Evolutionary conservation across 192 early-diverging fungal species (phyloP).

Genomic region (Mortierella claussenii): DNA sequence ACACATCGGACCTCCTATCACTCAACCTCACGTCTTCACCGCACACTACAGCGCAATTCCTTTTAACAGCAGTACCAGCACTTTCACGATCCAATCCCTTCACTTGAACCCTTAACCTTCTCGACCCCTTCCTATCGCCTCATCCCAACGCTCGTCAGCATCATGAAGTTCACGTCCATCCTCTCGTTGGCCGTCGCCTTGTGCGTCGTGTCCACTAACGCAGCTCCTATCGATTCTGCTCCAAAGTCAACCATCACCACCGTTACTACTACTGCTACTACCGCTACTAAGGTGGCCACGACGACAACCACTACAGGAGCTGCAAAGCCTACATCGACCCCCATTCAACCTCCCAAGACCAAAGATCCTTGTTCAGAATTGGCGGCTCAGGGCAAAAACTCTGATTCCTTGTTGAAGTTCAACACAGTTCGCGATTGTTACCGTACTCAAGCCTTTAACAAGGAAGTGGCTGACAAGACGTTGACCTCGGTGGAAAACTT

Average conservation of each 20-base stretch:
- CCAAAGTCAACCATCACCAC: background rate
- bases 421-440: constrained; percentile 35
- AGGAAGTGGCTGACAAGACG: constrained; percentile 29
- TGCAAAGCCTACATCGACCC: constrained; percentile 3
- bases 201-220: constrained; percentile 30
- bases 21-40: no score
- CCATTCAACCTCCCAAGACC: constrained; percentile 2
- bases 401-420: constrained; percentile 14
- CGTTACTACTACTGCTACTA: background rate
- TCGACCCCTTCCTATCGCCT: no score
- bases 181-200: constrained; percentile 39
- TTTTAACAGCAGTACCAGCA: no score
- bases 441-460: constrained; percentile 33
- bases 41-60: no score
- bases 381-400: constrained; percentile 24
- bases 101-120: background rate
- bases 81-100: no score
- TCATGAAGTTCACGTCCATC: constrained; percentile 50
- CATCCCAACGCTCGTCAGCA: no score
- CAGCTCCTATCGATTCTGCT: constrained; percentile 4
- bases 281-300: constrained; percentile 11
- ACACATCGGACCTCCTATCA: background rate
- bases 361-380: constrained; percentile 34
- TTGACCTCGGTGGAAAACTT: constrained; percentile 35
- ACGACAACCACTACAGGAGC: constrained; percentile 2